These are phyloP conservation scores for Apiospora hydei DNA, from an alignment of 2,329 filamentous ascomycete genomes.

Conservation along the genomic window DNA sequence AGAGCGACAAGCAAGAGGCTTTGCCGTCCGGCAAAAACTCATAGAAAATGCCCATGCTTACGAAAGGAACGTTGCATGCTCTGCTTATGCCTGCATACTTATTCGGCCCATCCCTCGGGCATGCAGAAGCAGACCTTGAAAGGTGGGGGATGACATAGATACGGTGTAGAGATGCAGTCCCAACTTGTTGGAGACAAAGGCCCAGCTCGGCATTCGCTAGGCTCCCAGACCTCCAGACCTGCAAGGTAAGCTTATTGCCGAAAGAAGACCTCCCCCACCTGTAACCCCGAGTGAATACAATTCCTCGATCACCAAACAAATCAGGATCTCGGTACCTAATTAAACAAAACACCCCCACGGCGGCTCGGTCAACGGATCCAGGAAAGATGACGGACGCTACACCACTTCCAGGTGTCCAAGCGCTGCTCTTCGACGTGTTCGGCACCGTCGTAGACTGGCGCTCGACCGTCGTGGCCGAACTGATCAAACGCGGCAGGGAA, in stretches of 20 bases:
- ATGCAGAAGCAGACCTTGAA: not conserved
- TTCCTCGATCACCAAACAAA: not conserved
- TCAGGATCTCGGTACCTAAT: not conserved
- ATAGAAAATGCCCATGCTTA: not conserved
- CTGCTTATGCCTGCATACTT: not conserved
- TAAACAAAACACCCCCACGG: slow-evolving; percentile 5
- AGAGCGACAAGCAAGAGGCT: not conserved
- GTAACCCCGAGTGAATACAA: slow-evolving; percentile 11
- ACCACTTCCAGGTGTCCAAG: slow-evolving; percentile 52
- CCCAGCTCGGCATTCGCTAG: slow-evolving; percentile 4
- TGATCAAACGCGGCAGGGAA: slow-evolving; percentile 57
- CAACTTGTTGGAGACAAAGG: not conserved
- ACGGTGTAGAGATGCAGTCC: not conserved
- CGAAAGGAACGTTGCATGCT: not conserved
- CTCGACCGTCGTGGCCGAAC: slow-evolving; percentile 65
- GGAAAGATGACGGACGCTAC: slow-evolving; percentile 29
- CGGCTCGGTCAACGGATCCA: slow-evolving; percentile 14
- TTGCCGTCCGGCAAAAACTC: not conserved
- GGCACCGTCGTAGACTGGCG: slow-evolving; percentile 86
- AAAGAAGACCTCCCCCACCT: not conserved
- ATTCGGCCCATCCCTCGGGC: not conserved
- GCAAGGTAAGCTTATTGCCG: slow-evolving; percentile 9
- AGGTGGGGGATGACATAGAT: slow-evolving; percentile 15
- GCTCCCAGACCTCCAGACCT: not conserved
- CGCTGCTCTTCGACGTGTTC: slow-evolving; percentile 78